Base-by-base conservation (phyloP, 2,329 filamentous ascomycete species). In the Daldinia sp. region DNA sequence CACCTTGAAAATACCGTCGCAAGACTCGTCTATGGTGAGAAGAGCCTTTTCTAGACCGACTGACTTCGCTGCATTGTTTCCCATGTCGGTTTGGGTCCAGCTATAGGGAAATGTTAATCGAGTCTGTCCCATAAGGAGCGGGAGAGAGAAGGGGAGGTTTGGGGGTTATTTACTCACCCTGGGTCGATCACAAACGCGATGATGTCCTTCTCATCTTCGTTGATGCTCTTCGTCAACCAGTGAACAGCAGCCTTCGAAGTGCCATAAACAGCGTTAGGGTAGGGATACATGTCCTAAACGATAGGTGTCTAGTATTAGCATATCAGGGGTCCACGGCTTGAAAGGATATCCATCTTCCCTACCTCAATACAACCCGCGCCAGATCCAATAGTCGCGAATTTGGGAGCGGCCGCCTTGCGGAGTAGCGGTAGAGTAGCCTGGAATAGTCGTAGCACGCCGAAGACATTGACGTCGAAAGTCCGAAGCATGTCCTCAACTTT, bases 381-480 rank as follows among this genome's bases (percentile, higher is more conserved):
- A 9, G 77, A 79, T 2, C 82, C 78, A 35, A 85, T 77, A 2
- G 78, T 72, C 3, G 81, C 77, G 20, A 80, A 85, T n/a, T 51
- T 51, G 4, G 46, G 79, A 13, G 74, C 62, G 6, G 68, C 68
- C 4, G 70, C 61, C 58, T 75, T 75, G 20, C 75, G 64, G 41
- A 87, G 71, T 0, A 87, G 73, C 1, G 79, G 77, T 6, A 75
- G 73, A 3, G 78, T 78, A 3, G 83, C 84, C 67, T 85, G 82
- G 74, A 82, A 86, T 1, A 86, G 76, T 4, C 73, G 62, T 0
- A 86, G 62, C 2, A 81, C 73, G 1, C 81, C 82, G 23, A 81
- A 72, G 0, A 83, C 73, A 69, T 88, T 87, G 50, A 82, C 71
- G 0, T 80, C 72, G 46, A 85, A 73, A 70, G 84, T 80, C 0